These are phyloP conservation scores for Lipomyces oligophaga DNA, from an alignment of 805 yeast genomes.

Conservation along the genomic window DNA sequence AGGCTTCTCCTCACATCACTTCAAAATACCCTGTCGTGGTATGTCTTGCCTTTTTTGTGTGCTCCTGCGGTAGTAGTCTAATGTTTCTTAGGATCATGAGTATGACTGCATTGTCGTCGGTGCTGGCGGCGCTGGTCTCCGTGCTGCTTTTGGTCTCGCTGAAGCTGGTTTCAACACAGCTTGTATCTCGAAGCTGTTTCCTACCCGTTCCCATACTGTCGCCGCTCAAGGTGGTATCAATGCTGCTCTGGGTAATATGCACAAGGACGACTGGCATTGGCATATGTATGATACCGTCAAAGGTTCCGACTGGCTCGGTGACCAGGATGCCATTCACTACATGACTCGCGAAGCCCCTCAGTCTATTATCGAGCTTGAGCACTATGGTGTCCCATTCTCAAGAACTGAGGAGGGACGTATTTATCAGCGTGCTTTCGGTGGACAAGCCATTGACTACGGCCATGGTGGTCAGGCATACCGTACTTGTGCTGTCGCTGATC, in stretches of 20 bases:
- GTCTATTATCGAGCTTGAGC: slow-evolving; percentile 93
- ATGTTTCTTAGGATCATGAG: slow-evolving; percentile 64
- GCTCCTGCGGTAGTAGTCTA: not conserved
- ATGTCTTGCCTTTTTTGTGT: slow-evolving; percentile 2
- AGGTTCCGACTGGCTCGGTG: slow-evolving; percentile 99
- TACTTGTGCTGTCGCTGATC: slow-evolving; percentile 98
- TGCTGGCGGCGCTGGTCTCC: slow-evolving; percentile 98
- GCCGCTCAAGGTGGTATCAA: slow-evolving; percentile 99
- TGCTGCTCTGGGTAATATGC: slow-evolving; percentile 98
- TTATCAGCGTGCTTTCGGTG: slow-evolving; percentile 98
- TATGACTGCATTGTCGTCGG: slow-evolving; percentile 97
- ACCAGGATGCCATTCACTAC: slow-evolving; percentile 98
- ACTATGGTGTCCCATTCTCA: slow-evolving; percentile 97
- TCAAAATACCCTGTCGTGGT: slow-evolving; percentile 77
- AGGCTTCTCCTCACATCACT: slow-evolving; percentile 52
- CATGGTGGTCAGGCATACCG: slow-evolving; percentile 99
- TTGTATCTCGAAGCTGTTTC: slow-evolving; percentile 93
- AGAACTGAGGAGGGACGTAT: slow-evolving; percentile 95
- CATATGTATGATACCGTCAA: slow-evolving; percentile 99
- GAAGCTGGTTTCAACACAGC: slow-evolving; percentile 97
- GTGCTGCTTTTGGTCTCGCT: slow-evolving; percentile 98
- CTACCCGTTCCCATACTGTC: slow-evolving; percentile 97
- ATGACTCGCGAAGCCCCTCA: slow-evolving; percentile 98
- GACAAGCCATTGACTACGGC: slow-evolving; percentile 92
- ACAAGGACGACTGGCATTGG: slow-evolving; percentile 98